Evolutionary conservation across 2,329 filamentous ascomycete species (phyloP).

Genomic region (Epichloe gansuensis): DNA sequence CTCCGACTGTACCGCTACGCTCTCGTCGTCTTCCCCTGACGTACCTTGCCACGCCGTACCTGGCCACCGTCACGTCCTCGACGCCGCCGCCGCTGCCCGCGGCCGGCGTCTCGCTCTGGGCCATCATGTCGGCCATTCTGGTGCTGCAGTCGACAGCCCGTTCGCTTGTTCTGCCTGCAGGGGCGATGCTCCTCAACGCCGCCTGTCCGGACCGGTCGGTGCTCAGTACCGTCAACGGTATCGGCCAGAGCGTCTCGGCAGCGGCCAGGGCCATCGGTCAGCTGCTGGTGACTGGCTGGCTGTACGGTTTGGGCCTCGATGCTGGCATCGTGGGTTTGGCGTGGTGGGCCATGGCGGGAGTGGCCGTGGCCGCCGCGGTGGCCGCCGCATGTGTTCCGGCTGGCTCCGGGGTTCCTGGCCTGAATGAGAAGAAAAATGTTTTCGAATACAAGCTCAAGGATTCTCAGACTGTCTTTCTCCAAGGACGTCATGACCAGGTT

Average conservation of each 20-base stretch:
- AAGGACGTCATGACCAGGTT: too few relatives aligned
- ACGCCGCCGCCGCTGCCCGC: conserved; percentile 34
- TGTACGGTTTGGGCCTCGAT: conserved; percentile 48
- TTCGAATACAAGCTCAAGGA: too few relatives aligned
- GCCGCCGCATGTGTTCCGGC: too few relatives aligned
- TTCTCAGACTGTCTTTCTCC: too few relatives aligned
- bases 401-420: too few relatives aligned
- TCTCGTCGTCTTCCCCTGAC: conserved; percentile 58
- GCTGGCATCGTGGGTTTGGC: conserved; percentile 45
- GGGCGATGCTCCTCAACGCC: conserved; percentile 36
- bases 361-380: too few relatives aligned
- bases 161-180: conserved; percentile 45
- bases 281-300: conserved; percentile 39
- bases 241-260: conserved; percentile 46
- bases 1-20: conserved; percentile 56
- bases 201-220: conserved; percentile 36
- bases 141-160: conserved; percentile 53
- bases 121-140: conserved; percentile 49
- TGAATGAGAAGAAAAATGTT: too few relatives aligned
- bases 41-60: conserved; percentile 53
- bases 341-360: not conserved
- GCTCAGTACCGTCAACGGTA: conserved; percentile 34
- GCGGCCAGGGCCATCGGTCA: conserved; percentile 49
- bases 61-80: conserved; percentile 52
- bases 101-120: conserved; percentile 48